Percentiles rank a stretch among this genome's conserved stretches.
These are phyloP conservation scores for Silene latifolia DNA, from an alignment of 148 eudicot genomes.

Conservation along the genomic window DNA sequence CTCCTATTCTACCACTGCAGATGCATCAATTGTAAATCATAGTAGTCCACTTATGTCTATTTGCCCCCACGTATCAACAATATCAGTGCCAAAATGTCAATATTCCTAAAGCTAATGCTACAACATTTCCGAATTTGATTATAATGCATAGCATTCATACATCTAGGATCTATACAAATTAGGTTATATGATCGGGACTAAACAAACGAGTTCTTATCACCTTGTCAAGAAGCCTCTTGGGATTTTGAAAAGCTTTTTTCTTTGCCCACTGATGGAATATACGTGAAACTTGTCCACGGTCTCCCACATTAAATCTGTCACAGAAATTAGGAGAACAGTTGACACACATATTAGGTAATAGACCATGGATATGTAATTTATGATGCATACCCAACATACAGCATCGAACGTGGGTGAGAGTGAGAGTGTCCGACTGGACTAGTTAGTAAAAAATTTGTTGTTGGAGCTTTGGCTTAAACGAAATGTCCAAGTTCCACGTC, in stretches of 20 bases:
- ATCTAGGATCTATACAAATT: not conserved
- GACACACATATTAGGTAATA: not conserved
- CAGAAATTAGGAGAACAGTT: not conserved
- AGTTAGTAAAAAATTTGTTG: not conserved
- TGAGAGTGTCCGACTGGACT: not conserved
- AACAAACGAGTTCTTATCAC: slow-evolving; percentile 26
- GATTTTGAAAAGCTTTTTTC: slow-evolving; percentile 89
- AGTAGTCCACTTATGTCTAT: not conserved
- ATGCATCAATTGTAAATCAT: not conserved
- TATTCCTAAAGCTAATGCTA: not conserved
- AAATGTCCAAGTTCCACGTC: not conserved
- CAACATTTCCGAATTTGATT: not conserved
- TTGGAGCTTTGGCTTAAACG: not conserved
- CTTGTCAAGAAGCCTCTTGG: slow-evolving; percentile 83
- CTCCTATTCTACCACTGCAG: not conserved
- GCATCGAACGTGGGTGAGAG: not conserved
- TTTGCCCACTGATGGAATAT: slow-evolving; percentile 93
- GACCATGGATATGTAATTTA: not conserved
- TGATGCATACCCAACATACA: not conserved
- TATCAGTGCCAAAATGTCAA: not conserved
- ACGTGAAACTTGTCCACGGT: slow-evolving; percentile 75
- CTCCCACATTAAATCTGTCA: slow-evolving; percentile 60
- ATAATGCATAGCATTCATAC: not conserved
- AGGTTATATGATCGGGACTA: not conserved
- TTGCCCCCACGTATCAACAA: not conserved